Base-by-base conservation (phyloP, 305 asterid species). In the Fraxinus floribunda region DNA sequence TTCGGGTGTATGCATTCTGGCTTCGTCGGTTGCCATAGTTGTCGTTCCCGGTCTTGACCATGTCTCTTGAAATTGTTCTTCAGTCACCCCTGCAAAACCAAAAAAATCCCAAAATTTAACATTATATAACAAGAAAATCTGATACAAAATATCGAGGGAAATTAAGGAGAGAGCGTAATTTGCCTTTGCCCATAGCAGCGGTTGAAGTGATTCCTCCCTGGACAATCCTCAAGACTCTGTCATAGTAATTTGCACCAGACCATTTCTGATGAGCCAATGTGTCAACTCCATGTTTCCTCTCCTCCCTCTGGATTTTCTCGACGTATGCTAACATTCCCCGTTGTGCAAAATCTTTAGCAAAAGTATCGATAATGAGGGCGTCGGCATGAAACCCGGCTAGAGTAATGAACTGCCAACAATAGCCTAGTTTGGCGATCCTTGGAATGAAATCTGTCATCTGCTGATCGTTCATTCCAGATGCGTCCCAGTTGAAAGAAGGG, bases 181-280 rank as follows among this genome's bases (percentile, higher is more conserved):
- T 83, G 84, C 98, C 99, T 94, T 91, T 94, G 68, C 98, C 99
- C 98, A 96, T 94, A 9, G 99, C 99, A 44, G 99, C 99, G 79
- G 98, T 96, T 0, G 99, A 96, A 60, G 97, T 93, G 74, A 94
- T 91, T 76, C 99, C 99, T 39, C 99, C 98, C 84, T 96, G 99
- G 81, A 96, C 99, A 26, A 97, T 92, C 89, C 95, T 91, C 13
- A 96, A 93, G 41, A 96, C 97, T 60, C 93, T 90, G 34, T 96
- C 99, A 77, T 96, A 94, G 89, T 94, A 94, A 87, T 94, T 96
- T 7, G 98, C 99, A 13, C 98, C 99, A 46, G 98, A 96, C 99
- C 99, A 96, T 74, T 96, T 94, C 89, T 96, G 99, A 82, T 96
- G 98, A 78, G 99, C 98, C 90, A 96, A 79, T 6, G 99, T 96